Evolutionary conservation across 345 rosid species (phyloP), one percentile per base, ranked within the genome.

Genomic region (Brassica rapa): DNA sequence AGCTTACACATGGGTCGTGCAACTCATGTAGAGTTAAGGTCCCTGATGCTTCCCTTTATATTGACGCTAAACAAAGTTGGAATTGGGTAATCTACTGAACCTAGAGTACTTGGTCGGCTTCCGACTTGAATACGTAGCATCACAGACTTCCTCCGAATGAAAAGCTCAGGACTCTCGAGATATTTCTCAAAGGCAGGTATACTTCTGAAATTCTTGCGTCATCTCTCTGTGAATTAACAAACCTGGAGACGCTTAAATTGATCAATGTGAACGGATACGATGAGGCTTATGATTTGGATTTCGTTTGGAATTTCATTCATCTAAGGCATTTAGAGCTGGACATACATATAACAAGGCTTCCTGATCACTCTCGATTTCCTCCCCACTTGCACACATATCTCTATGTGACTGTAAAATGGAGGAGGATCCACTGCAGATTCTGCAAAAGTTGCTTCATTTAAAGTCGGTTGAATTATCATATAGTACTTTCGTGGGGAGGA

Each of bases 401-500:
- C 41, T 77, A 5, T 39, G 2, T 9, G 0, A 10, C 0, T 85
- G 90, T 1, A 2, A 9, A 12, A 84, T 85, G 23, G 12, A 10
- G 37, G 86, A 80, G 25, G 89, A 86, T 41, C 89, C 90, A 9
- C 80, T 87, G 72, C 76, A 70, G 33, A 81, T 77, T n/a, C 74
- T 86, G 21, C 85, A 82, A 62, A 83, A 73, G 77, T 57, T 88
- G 60, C 79, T 76, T 5, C 33, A 73, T 62, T 67, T 88, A 67
- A 41, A 16, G 73, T 68, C 70, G 30, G 61, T 53, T 68, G 16
- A 68, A 51, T 1, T 73, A 9, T n/a, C n/a, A n/a, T n/a, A n/a
- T n/a, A n/a, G n/a, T n/a, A n/a, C 49, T 41, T 0, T 81, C n/a
- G 4, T 1, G 29, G 29, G 29, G 29, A 27, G 29, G 29, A n/a